Evolutionary conservation across 192 early-diverging fungal genomes (phyloP).

Genomic region (Dissophora globulifera): DNA sequence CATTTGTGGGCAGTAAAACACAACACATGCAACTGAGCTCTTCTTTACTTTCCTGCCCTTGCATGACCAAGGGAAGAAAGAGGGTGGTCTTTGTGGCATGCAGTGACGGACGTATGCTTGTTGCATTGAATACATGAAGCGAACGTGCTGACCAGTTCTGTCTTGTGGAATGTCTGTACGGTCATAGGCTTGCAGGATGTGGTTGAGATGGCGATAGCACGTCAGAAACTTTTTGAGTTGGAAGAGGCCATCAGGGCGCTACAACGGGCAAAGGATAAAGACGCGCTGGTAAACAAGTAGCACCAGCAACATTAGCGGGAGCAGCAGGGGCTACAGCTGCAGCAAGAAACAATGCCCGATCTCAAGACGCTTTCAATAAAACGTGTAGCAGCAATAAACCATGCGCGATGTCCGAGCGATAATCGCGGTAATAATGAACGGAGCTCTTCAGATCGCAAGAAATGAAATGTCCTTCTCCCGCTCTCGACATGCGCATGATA

Average conservation of each 20-base stretch:
- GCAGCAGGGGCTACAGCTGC: no score
- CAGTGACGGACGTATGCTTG: no score
- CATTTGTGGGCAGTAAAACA: background rate
- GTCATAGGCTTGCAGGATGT: conserved; percentile 33
- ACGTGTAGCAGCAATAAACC: no score
- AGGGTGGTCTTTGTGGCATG: no score
- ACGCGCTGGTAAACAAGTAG: no score
- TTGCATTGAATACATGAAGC: no score
- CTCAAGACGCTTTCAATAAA: no score
- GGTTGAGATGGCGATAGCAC: conserved; percentile 24
- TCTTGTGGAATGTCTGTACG: background rate
- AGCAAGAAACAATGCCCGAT: background rate
- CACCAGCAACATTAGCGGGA: background rate
- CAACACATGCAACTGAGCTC: no score
- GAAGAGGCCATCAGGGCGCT: conserved; percentile 18
- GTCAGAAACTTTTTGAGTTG: conserved; percentile 18
- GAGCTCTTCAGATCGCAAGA: background rate
- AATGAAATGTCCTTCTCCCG: no score
- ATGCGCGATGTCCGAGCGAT: no score
- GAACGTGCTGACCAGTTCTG: no score
- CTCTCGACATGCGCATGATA: no score
- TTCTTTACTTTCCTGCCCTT: background rate
- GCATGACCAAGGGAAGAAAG: background rate
- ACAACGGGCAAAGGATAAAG: conserved; percentile 5
- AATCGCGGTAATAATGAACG: background rate